Evolutionary conservation across 768 basidiomycete species (phyloP).

Genomic region (Pleurotus eryngii): DNA sequence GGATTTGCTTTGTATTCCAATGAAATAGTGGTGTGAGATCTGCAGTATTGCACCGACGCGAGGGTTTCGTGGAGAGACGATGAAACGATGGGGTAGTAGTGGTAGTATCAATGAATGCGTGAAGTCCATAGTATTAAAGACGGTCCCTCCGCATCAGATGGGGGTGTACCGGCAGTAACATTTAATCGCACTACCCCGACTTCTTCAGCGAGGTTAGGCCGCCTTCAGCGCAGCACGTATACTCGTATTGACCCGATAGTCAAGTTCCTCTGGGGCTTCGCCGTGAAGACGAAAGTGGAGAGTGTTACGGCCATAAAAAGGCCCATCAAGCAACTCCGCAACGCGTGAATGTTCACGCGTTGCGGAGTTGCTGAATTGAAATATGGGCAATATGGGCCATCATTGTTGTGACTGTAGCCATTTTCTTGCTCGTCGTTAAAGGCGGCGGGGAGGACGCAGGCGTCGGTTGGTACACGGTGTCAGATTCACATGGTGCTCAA

Average conservation of each 20-base stretch:
- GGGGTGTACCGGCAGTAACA: constrained; percentile 63
- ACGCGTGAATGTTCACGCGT: no score
- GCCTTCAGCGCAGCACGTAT: constrained; percentile 43
- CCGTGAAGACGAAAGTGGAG: constrained; percentile 64
- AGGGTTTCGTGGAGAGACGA: not conserved
- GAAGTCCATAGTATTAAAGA: no score
- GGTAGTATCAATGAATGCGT: not conserved
- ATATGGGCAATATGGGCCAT: no score
- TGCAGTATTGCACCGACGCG: constrained; percentile 22
- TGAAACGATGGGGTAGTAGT: not conserved
- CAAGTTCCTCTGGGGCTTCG: constrained; percentile 54
- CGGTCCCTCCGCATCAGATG: not conserved
- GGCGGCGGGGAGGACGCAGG: no score
- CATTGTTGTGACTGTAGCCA: no score
- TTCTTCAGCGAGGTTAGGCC: constrained; percentile 33
- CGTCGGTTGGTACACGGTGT: no score
- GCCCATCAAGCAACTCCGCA: constrained; percentile 73
- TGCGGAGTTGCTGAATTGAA: no score
- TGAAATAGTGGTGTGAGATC: constrained; percentile 83
- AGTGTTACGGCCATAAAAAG: constrained; percentile 69
- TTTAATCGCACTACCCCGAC: constrained; percentile 81
- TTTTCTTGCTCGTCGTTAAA: no score
- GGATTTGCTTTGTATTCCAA: constrained; percentile 95
- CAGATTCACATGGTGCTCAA: no score
- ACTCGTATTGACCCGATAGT: constrained; percentile 70